Evolutionary conservation across 2,329 filamentous ascomycete species (phyloP).

Genomic region (Aureobasidium sp.): DNA sequence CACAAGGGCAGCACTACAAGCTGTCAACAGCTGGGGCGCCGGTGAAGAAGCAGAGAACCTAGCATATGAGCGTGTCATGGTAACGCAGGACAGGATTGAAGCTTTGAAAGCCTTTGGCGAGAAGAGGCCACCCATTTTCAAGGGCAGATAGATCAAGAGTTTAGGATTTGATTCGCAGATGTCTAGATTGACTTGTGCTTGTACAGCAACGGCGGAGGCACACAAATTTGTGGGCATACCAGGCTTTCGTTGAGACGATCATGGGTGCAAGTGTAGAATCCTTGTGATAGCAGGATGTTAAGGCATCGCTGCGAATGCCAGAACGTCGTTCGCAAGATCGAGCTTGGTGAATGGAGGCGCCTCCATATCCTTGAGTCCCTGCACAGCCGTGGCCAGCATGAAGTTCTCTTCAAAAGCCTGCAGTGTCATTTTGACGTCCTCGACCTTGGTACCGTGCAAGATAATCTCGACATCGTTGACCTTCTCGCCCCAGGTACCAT

Average conservation of each 20-base stretch:
- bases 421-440: conserved; percentile 51
- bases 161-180: too few species aligned
- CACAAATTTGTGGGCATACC: too few species aligned
- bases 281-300: too few species aligned
- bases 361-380: conserved; percentile 27
- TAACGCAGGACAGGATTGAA: conserved; percentile 80
- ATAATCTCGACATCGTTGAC: conserved; percentile 45
- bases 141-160: conserved; percentile 47
- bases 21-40: conserved; percentile 59
- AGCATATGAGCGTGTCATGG: conserved; percentile 77
- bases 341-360: conserved; percentile 29
- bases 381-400: conserved; percentile 51
- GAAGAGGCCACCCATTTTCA: conserved; percentile 65
- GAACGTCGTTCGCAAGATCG: conserved; percentile 26
- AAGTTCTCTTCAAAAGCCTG: conserved; percentile 53
- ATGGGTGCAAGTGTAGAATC: too few species aligned
- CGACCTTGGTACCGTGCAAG: conserved; percentile 40
- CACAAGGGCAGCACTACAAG: conserved; percentile 68
- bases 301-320: conserved; percentile 18
- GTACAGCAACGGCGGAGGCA: too few species aligned
- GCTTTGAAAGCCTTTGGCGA: conserved; percentile 78
- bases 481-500: conserved; percentile 41
- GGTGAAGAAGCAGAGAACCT: conserved; percentile 74
- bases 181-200: too few species aligned
- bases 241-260: too few species aligned